These are phyloP conservation scores for Aspergillus spinulosporus DNA, from an alignment of 2,329 filamentous ascomycete genomes.

Conservation along the genomic window DNA sequence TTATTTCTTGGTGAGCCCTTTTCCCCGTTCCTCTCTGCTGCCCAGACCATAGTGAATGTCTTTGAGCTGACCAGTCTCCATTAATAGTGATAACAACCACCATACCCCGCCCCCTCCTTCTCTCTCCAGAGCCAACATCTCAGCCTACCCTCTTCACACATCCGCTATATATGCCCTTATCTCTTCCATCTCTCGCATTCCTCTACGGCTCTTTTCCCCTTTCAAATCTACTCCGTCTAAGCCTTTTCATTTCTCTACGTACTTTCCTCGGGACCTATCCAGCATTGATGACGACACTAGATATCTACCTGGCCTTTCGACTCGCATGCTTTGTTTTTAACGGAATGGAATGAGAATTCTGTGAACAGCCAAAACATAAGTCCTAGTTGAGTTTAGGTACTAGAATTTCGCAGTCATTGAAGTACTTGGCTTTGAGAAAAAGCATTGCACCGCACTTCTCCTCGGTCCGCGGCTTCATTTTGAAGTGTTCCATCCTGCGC, in stretches of 20 bases:
- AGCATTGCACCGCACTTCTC: no score
- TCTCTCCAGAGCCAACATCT: neutral
- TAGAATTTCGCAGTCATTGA: no score
- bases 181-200: neutral
- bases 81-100: conserved; percentile 11
- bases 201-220: neutral
- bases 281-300: conserved; percentile 2
- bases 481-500: no score
- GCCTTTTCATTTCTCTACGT: neutral
- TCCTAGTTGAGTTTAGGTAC: neutral
- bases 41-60: neutral
- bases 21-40: neutral
- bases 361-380: conserved; percentile 59
- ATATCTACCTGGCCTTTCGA: neutral
- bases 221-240: neutral
- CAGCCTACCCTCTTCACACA: neutral
- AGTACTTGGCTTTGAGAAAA: no score
- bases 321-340: neutral
- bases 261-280: conserved; percentile 12
- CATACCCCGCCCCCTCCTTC: neutral
- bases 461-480: no score
- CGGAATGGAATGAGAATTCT: conserved; percentile 52
- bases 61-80: neutral
- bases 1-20: conserved; percentile 71
- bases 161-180: neutral